A percentile compares a stretch with the other conserved stretches of the same genome.
These are phyloP conservation scores for Deinandra increscens DNA, from an alignment of 129 eudicot genomes.

Conservation along the genomic window DNA sequence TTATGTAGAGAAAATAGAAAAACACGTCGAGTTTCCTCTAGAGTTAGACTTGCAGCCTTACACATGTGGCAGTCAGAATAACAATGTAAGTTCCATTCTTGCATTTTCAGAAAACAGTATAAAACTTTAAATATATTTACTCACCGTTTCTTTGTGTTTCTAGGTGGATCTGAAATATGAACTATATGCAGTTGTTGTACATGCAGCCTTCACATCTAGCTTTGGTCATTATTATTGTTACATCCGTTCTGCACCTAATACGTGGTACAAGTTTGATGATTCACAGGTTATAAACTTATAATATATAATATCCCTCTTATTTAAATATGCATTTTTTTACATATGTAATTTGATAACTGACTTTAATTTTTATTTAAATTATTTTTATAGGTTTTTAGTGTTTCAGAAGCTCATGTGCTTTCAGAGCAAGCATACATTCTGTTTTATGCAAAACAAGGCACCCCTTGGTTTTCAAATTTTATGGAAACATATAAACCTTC, in stretches of 20 bases:
- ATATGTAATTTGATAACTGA: background rate
- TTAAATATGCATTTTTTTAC: background rate
- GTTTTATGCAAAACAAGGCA: slow-evolving; percentile 71
- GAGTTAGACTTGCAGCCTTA: slow-evolving; percentile 76
- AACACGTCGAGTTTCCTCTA: slow-evolving; percentile 61
- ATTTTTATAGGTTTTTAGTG: slow-evolving; percentile 51
- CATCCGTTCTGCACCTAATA: slow-evolving; percentile 61
- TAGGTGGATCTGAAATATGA: slow-evolving; percentile 66
- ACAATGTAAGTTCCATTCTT: slow-evolving; percentile 46
- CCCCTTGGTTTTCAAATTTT: slow-evolving; percentile 65
- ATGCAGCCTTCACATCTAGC: slow-evolving; percentile 50
- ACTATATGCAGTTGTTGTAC: slow-evolving; percentile 85
- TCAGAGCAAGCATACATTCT: slow-evolving; percentile 76
- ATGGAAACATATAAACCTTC: slow-evolving; percentile 54
- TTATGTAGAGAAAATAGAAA: slow-evolving; percentile 78
- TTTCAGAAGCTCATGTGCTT: slow-evolving; percentile 53
- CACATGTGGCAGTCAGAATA: slow-evolving; percentile 31
- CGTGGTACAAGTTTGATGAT: slow-evolving; percentile 90
- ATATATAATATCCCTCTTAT: background rate
- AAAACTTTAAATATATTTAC: background rate
- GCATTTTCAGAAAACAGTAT: background rate
- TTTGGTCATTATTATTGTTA: slow-evolving; percentile 83
- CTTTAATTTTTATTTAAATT: background rate
- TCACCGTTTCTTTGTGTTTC: background rate
- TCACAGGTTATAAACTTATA: slow-evolving; percentile 81